Base-by-base conservation (phyloP, 2,329 filamentous ascomycete species). In the Pestalotiopsis sp. region DNA sequence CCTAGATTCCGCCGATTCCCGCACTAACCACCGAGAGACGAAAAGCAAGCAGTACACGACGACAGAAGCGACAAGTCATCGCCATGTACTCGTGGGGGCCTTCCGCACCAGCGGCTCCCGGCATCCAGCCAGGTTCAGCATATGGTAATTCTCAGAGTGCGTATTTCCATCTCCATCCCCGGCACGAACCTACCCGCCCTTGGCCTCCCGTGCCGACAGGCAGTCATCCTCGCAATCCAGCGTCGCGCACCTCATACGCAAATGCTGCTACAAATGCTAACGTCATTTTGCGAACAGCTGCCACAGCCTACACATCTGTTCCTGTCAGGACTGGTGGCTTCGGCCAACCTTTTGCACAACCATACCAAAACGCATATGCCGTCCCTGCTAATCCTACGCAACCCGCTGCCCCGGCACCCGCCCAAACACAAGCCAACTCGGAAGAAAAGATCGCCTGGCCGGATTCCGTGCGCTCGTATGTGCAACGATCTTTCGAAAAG, bases 401-500 rank as follows among this genome's bases (percentile, higher is more conserved):
- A 72, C 74, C 71, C 70, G 75, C 70, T 68, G 72, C 68, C 69
- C 71, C 65, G 68, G 75, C 68, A 72, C 72, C 68, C 68, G 72
- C 76, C 26, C 78, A 81, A 70, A 78, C 82, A 63, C 78, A 73
- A 75, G 72, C 78, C 26, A 78, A 81, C 70, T 78, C 82, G 63
- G 78, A 74, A 75, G 81, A 85, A 76, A 93, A 91, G 82, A 90
- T 91, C 74, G 89, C 92, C 73, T 98, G 94, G 91, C 91, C 94
- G 39, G 83, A 88, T 57, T 88, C 91, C n/a, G 93, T 98, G 69
- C 92, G 94, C 73, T 85, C 87, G 72, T 98, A 98, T 81, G 95
- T 98, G 39, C 91, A 94, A 75, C 90, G 94, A 75, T 94, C 94
- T 30, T 98, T 98, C 78, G 89, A 92, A 64, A 87, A 89, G 30